phyloP scores from a whole-genome alignment of 164 flowering plant species.

The Euptelea pleiosperma region DNA sequence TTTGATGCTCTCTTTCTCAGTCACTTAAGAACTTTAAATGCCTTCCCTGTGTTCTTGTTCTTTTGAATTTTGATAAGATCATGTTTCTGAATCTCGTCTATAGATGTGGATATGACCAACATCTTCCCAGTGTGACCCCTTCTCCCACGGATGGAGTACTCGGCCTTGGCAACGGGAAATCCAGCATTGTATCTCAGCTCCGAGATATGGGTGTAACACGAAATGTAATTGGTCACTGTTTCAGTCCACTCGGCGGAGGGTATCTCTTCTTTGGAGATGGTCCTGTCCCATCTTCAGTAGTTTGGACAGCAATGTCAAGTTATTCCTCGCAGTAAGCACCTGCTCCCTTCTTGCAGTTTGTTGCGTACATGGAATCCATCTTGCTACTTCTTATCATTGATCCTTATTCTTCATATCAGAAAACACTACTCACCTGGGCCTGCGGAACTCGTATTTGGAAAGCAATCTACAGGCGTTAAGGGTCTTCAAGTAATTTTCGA shows the following conservation, averaged over 20 bases:
- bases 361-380: not conserved
- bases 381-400: not conserved
- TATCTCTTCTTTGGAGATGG: constrained; percentile 80
- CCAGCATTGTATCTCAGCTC: constrained; percentile 73
- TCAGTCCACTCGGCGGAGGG: constrained; percentile 68
- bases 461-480: constrained; percentile 41
- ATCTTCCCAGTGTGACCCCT: constrained; percentile 29
- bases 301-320: constrained; percentile 75
- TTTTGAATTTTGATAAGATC: not conserved
- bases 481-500: constrained; percentile 62
- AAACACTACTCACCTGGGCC: constrained; percentile 73
- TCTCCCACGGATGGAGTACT: constrained; percentile 81
- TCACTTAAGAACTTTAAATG: no score
- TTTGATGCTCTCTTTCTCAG: no score
- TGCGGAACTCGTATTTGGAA: constrained; percentile 59
- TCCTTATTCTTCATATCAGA: constrained; percentile 29
- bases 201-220: constrained; percentile 46
- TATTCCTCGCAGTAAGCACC: constrained; percentile 33
- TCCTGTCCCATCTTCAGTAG: constrained; percentile 53
- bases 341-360: no score
- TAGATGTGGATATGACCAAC: constrained; percentile 95
- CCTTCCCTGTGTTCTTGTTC: no score
- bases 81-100: constrained; percentile 1
- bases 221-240: constrained; percentile 85
- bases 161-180: constrained; percentile 78